Evolutionary conservation across 768 basidiomycete species (phyloP).

Genomic region (Royoungia palumana): DNA sequence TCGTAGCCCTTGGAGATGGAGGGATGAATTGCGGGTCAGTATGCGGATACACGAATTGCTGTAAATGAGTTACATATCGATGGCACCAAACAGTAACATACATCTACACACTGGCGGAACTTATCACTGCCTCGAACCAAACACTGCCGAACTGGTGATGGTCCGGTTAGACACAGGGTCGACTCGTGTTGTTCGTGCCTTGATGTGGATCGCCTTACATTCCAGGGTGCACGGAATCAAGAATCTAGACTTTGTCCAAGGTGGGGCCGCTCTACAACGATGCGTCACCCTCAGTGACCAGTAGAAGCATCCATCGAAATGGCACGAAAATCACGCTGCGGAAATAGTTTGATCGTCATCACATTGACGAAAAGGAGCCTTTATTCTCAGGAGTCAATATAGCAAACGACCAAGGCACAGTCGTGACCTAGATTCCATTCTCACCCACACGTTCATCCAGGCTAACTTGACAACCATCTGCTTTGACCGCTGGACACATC

Average conservation of each 20-base stretch:
- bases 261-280: too few species aligned
- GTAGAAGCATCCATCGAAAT: neutral
- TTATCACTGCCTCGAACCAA: too few species aligned
- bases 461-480: slow-evolving; percentile 30
- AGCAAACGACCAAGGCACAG: neutral
- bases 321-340: slow-evolving; percentile 4
- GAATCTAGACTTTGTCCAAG: neutral
- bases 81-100: slow-evolving; percentile 30
- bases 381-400: neutral
- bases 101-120: slow-evolving; percentile 15
- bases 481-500: slow-evolving; percentile 34
- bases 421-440: neutral
- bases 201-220: neutral
- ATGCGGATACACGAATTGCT: neutral
- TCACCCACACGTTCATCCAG: slow-evolving; percentile 15
- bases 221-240: slow-evolving; percentile 1
- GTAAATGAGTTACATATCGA: slow-evolving; percentile 26
- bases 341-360: neutral
- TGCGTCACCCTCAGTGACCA: neutral
- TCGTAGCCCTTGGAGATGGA: slow-evolving; percentile 15
- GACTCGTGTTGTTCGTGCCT: slow-evolving; percentile 1
- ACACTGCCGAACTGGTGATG: neutral
- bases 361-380: too few species aligned
- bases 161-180: neutral
- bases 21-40: neutral